Conservation (phyloP, 176 grass and related monocot genomes). For the Raddia distichophylla region DNA sequence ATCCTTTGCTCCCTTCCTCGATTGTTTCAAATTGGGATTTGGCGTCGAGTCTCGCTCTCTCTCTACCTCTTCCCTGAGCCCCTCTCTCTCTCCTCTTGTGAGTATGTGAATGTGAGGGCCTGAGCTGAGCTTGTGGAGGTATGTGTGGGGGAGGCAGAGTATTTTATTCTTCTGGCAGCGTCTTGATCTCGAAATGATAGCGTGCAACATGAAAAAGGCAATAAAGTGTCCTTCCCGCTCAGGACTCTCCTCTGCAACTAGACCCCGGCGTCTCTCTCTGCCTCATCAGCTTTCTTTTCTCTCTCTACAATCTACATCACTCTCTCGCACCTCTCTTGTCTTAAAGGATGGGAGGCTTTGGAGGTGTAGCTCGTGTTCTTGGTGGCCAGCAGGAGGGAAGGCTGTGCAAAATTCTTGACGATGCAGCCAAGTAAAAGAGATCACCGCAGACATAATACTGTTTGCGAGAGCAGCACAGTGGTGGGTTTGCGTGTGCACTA, state of each 20-base stretch:
- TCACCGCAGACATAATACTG: conserved; percentile 57
- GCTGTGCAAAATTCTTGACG: conserved; percentile 48
- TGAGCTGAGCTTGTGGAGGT: neutral
- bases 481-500: neutral
- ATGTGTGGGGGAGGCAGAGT: conserved; percentile 32
- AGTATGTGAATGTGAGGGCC: neutral
- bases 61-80: neutral
- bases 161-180: conserved; percentile 65
- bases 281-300: neutral
- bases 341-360: conserved; percentile 12
- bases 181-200: conserved; percentile 79
- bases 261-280: neutral
- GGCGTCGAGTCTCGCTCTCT: conserved; percentile 9
- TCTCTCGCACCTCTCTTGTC: neutral
- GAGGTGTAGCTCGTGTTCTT: conserved; percentile 25
- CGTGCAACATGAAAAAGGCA: conserved; percentile 99
- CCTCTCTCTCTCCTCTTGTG: neutral
- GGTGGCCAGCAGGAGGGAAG: conserved; percentile 30
- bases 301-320: conserved; percentile 3
- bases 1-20: neutral
- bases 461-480: conserved; percentile 3
- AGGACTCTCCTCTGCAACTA: conserved; percentile 29
- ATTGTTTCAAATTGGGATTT: conserved; percentile 26
- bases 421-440: conserved; percentile 25
- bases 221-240: conserved; percentile 57